Base-by-base conservation (phyloP, 768 basidiomycete genomes). In the Kwoniella sp. region DNA sequence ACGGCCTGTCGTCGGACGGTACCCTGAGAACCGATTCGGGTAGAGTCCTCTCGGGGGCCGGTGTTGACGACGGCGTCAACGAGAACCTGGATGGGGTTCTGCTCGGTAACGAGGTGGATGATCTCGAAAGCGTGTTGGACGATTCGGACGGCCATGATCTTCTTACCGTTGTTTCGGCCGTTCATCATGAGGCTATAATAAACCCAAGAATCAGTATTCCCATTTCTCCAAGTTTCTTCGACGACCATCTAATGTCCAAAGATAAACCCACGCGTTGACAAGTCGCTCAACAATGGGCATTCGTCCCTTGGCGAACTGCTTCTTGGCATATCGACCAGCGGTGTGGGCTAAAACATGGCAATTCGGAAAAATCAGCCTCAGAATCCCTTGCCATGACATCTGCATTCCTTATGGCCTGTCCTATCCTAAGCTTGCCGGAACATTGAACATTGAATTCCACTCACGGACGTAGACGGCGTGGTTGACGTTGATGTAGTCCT, bases 231-330 rank as follows among this genome's bases (percentile, higher is more conserved):
- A n/a, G n/a, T n/a, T n/a, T n/a, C n/a, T n/a, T n/a, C n/a, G n/a
- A n/a, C n/a, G n/a, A n/a, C n/a, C n/a, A n/a, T n/a, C n/a, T n/a
- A n/a, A n/a, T n/a, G n/a, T n/a, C n/a, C n/a, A n/a, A n/a, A n/a
- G n/a, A 17, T 24, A 55, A 59, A 80, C 87, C 74, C 78, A 91
- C 93, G 88, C 89, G 86, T 97, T 94, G 72, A 98, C 96, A 79
- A 99, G 85, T 80, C 96, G 91, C 84, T 99, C 96, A 76, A 98
- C 96, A 81, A 99, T 95, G 80, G 96, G 96, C 96, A 99, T 99
- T 82, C 96, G 92, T 5, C 92, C 93, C 88, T 99, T 99, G 86
- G 94, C 97, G 88, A 98, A 99, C 83, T 97, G 94, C 85, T 97
- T 97, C 86, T 94, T 94, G 79, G 94, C 92, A 82, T 97, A 98